A percentile compares a stretch with the other conserved stretches of the same genome.
Conservation (phyloP, 2,329 filamentous ascomycete species). For the Uncinocarpus reesii region DNA sequence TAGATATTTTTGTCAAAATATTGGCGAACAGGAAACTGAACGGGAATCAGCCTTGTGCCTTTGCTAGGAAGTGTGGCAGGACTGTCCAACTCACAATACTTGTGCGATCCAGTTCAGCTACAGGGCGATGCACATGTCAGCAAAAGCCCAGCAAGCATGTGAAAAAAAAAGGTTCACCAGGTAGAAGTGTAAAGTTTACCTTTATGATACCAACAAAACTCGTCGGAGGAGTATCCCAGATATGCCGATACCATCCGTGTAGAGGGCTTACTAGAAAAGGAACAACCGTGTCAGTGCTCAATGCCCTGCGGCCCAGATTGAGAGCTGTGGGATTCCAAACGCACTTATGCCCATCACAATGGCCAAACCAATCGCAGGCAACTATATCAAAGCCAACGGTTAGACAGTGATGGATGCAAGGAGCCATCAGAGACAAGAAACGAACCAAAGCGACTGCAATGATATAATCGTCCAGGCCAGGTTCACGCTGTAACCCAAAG, state of each 20-base stretch:
- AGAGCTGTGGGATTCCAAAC: neutral
- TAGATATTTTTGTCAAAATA: conserved; percentile 8
- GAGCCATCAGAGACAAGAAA: neutral
- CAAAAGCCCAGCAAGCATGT: neutral
- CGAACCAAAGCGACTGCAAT: conserved; percentile 1
- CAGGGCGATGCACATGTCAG: neutral
- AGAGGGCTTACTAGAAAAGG: conserved; percentile 1
- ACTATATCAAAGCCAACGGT: neutral
- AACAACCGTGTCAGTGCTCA: neutral
- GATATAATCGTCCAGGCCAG: conserved; percentile 9
- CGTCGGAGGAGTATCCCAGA: conserved; percentile 5
- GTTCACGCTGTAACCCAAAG: conserved; percentile 2
- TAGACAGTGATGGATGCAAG: too few relatives aligned
- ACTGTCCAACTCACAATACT: conserved; percentile 1
- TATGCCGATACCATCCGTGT: conserved; percentile 9
- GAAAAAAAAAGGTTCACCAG: too few relatives aligned
- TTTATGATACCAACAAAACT: conserved; percentile 7
- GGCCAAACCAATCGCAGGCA: conserved; percentile 5
- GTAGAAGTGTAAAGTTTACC: neutral
- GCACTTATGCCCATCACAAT: conserved; percentile 1
- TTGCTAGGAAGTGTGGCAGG: neutral
- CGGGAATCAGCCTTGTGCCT: neutral
- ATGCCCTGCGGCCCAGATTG: neutral
- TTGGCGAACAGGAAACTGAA: conserved; percentile 8
- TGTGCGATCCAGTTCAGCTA: conserved; percentile 8